Conservation (phyloP, 2,329 filamentous ascomycete genomes). For the Bretziella fagacearum region DNA sequence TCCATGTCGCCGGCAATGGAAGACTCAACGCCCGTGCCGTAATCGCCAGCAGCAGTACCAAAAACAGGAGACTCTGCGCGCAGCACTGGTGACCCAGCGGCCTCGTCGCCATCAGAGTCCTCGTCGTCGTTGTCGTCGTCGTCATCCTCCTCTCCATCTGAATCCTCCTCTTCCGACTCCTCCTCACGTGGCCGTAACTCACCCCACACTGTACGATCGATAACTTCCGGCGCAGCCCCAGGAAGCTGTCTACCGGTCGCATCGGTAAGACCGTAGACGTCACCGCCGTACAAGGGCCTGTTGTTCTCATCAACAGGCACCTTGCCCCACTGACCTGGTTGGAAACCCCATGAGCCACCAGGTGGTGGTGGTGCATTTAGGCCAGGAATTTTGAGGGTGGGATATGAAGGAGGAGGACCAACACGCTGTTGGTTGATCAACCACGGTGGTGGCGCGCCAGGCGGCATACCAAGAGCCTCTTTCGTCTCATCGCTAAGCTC, state of each 20-base stretch:
- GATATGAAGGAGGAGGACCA: conserved; percentile 85
- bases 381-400: conserved; percentile 84
- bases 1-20: conserved; percentile 77
- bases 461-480: conserved; percentile 85
- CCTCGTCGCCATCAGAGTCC: conserved; percentile 39
- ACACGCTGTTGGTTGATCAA: conserved; percentile 92
- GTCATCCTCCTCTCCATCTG: conserved; percentile 57
- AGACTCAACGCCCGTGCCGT: conserved; percentile 48
- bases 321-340: conserved; percentile 89
- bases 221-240: conserved; percentile 47
- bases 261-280: conserved; percentile 67
- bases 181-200: conserved; percentile 70
- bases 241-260: conserved; percentile 26
- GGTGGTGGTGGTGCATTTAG: conserved; percentile 84
- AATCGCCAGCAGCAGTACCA: conserved; percentile 45
- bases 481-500: conserved; percentile 79
- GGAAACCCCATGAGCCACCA: conserved; percentile 85
- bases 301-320: conserved; percentile 90
- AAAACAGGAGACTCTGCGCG: conserved; percentile 56
- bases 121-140: conserved; percentile 42
- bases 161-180: conserved; percentile 54
- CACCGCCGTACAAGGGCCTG: conserved; percentile 77
- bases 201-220: conserved; percentile 83
- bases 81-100: conserved; percentile 39
- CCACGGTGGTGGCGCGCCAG: conserved; percentile 88